Conservation (phyloP, 2,329 filamentous ascomycete species). For the Chaetoscypha palmicola region DNA sequence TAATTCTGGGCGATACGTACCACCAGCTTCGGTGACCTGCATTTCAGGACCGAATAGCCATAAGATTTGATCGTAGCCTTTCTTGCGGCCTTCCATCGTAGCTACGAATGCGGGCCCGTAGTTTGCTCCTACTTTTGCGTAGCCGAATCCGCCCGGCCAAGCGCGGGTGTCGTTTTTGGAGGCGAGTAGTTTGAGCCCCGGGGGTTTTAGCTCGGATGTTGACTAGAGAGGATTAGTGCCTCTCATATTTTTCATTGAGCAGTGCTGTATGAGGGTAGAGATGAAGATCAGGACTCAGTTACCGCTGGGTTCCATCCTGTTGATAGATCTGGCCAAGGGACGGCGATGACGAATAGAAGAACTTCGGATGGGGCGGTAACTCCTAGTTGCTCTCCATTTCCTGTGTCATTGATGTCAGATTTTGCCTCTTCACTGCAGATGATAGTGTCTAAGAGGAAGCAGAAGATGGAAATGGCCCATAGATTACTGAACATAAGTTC, state of each 20-base stretch:
- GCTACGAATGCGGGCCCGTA: slow-evolving; percentile 79
- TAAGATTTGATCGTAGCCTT: slow-evolving; percentile 80
- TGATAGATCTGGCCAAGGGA: slow-evolving; percentile 43
- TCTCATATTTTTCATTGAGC: too few species aligned
- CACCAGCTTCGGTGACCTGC: too few species aligned
- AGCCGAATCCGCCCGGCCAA: slow-evolving; percentile 90
- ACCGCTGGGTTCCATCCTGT: slow-evolving; percentile 10
- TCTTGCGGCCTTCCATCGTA: slow-evolving; percentile 61
- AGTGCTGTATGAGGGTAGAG: too few species aligned
- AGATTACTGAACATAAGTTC: too few species aligned
- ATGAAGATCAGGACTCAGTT: too few species aligned
- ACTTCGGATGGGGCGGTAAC: slow-evolving; percentile 73
- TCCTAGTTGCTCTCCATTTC: slow-evolving; percentile 70
- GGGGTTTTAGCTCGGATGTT: slow-evolving; percentile 31
- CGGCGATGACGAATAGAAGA: slow-evolving; percentile 73
- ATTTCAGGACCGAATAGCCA: slow-evolving; percentile 75
- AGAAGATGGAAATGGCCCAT: too few species aligned
- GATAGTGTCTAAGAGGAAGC: too few species aligned
- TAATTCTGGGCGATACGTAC: too few species aligned
- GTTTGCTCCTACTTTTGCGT: slow-evolving; percentile 88
- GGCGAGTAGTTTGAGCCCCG: slow-evolving; percentile 68
- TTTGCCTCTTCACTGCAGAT: too few species aligned
- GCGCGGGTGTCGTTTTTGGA: slow-evolving; percentile 76
- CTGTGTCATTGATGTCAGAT: too few species aligned
- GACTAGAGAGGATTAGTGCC: too few species aligned